Base-by-base conservation (phyloP, 2,329 filamentous ascomycete species). In the Microthyrium microscopicum region DNA sequence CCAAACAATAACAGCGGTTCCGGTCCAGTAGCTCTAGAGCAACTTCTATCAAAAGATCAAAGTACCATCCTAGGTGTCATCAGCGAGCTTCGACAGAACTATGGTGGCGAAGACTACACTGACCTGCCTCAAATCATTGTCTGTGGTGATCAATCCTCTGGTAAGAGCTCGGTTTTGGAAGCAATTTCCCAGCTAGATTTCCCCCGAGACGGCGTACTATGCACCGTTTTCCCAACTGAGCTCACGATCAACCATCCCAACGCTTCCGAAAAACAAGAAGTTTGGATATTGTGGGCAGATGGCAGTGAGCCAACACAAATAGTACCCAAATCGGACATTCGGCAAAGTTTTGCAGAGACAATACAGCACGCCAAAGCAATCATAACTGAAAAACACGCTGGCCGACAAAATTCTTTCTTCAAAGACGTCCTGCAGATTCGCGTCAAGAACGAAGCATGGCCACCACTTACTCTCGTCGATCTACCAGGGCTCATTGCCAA, bases 91-190 rank as follows among this genome's bases (percentile, higher is more conserved):
- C n/a, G n/a, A n/a, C n/a, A n/a, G n/a, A n/a, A n/a, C n/a, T n/a
- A n/a, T n/a, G n/a, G n/a, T n/a, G n/a, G n/a, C n/a, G n/a, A n/a
- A n/a, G n/a, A n/a, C n/a, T n/a, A n/a, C n/a, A n/a, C n/a, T n/a
- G n/a, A n/a, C n/a, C n/a, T n/a, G n/a, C n/a, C n/a, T n/a, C n/a
- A n/a, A n/a, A n/a, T 72, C 24, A 60, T 74, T 4, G 69, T 74
- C 4, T 66, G 67, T 19, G 70, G 73, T 4, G 64, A 72, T 34
- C 68, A 72, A 36, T 71, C 65, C 0, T 63, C 64, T 1, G 72
- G 71, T 3, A 77, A 77, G 44, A 71, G 64, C n/a, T 75, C 69
- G 0, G 68, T 76, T 0, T 59, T 77, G 0, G 68, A 77, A 40
- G 73, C 72, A 0, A 69, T 78, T 29, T 70, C 70, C 0, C 60